Base-by-base conservation (phyloP, 371 early-diverging fungal genomes). In the Smittium culicis region DNA sequence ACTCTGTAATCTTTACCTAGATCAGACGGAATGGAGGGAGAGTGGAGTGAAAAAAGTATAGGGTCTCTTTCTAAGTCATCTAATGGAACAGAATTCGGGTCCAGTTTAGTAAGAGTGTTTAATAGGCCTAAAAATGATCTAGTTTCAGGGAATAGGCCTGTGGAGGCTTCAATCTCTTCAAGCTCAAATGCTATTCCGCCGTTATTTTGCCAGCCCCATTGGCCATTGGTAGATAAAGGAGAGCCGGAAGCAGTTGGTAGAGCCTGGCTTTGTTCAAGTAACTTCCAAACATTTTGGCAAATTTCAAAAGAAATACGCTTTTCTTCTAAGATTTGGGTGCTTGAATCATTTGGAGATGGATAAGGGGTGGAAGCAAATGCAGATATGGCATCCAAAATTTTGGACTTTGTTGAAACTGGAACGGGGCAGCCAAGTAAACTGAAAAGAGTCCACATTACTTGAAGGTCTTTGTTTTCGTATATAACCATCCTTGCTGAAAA, bases 101-200 rank as follows among this genome's bases (percentile, higher is more conserved):
- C 69, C 5, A 79, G 73, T 58, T 90, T 87, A 31, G 89, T 82
- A 16, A 93, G 80, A n/a, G 84, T 73, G 5, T 80, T 81, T 29
- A 97, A 72, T 1, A 96, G 79, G 8, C 81, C 75, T 14, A 93
- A 71, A 68, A 93, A 88, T 0, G 94, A 87, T 14, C 87, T 70
- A 0, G 93, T 94, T 74, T 92, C 90, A 0, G 90, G 86, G 71
- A 88, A 97, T 0, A 84, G 81, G 66, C 88, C 86, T 34, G 77
- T 82, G 0, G 79, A 70, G 0, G 85, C 73, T 73, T 92, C 93
- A 20, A 85, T 80, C 70, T 90, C 89, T 60, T 87, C 85, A 68
- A 92, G 74, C 71, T 92, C 92, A 61, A 76, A 84, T 16, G 81
- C 79, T 31, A 90, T 82, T 17, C 89, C 90, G 32, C 72, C 73